A percentile compares a stretch with the other conserved stretches of the same genome.
These are phyloP conservation scores for Botrytis aclada DNA, from an alignment of 2,329 filamentous ascomycete species.

Conservation along the genomic window DNA sequence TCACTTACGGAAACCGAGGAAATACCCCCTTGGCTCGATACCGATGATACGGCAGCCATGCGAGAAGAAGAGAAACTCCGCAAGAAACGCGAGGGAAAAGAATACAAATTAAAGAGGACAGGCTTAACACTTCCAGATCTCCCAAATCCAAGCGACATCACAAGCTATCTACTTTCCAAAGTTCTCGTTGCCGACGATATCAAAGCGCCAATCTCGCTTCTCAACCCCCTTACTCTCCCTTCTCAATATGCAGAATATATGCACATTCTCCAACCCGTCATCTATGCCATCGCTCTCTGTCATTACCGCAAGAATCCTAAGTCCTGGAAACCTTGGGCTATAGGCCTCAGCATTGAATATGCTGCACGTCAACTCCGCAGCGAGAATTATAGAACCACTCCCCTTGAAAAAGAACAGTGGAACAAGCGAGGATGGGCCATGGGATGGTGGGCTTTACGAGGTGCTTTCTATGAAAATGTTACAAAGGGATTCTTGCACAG, in stretches of 20 bases:
- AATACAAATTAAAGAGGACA: slow-evolving; percentile 94
- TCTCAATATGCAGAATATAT: slow-evolving; percentile 81
- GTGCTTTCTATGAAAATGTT: slow-evolving; percentile 93
- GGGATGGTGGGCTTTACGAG: slow-evolving; percentile 94
- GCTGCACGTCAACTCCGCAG: slow-evolving; percentile 79
- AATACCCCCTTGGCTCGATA: slow-evolving; percentile 40
- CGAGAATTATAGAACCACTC: slow-evolving; percentile 65
- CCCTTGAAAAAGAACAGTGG: slow-evolving; percentile 86
- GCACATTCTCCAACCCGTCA: slow-evolving; percentile 83
- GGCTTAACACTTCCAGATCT: slow-evolving; percentile 80
- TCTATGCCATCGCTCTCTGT: slow-evolving; percentile 82
- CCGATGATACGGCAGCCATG: slow-evolving; percentile 26
- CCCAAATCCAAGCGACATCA: slow-evolving; percentile 77
- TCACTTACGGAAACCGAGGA: slow-evolving; percentile 46
- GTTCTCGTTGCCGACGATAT: slow-evolving; percentile 96
- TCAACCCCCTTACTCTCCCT: slow-evolving; percentile 75
- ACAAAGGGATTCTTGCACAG: slow-evolving; percentile 72
- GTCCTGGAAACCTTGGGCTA: slow-evolving; percentile 88
- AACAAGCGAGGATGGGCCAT: slow-evolving; percentile 83
- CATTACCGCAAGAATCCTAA: slow-evolving; percentile 60
- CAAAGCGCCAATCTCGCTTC: slow-evolving; percentile 80
- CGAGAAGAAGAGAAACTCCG: slow-evolving; percentile 15
- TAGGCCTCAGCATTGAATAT: slow-evolving; percentile 82
- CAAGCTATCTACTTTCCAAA: slow-evolving; percentile 80
- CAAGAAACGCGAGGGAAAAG: slow-evolving; percentile 39